Conservation (phyloP, 495 filamentous ascomycete species). For the Xylaria castorea region DNA sequence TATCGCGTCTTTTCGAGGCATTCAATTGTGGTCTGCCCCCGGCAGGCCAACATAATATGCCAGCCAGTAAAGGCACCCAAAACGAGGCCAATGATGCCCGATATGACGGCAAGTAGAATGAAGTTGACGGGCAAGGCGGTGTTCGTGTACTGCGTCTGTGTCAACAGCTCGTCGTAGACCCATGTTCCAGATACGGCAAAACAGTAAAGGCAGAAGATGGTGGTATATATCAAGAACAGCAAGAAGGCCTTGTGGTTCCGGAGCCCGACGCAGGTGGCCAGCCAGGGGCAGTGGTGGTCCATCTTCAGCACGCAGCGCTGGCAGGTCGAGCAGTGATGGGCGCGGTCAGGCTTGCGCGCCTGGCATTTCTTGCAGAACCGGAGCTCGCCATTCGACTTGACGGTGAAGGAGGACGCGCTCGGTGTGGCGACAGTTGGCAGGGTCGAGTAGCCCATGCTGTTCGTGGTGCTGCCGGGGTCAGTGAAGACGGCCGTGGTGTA, state of each 20-base stretch:
- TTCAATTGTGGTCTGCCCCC: constrained; percentile 91
- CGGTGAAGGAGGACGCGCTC: constrained; percentile 77
- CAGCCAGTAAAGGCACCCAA: constrained; percentile 88
- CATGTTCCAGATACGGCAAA: constrained; percentile 75
- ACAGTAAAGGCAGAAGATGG: constrained; percentile 81
- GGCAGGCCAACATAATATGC: constrained; percentile 83
- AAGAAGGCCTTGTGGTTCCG: constrained; percentile 95
- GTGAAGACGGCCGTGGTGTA: constrained; percentile 95
- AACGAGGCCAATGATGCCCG: constrained; percentile 90
- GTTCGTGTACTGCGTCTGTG: constrained; percentile 64
- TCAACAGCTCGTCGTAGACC: constrained; percentile 82
- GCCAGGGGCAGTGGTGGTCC: constrained; percentile 99
- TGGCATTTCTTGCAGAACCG: constrained; percentile 98
- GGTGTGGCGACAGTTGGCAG: constrained; percentile 56
- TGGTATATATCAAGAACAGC: constrained; percentile 91
- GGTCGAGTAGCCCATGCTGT: constrained; percentile 57
- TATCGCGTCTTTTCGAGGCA: constrained; percentile 94
- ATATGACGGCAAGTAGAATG: constrained; percentile 82
- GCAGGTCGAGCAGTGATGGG: constrained; percentile 96
- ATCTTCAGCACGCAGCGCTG: constrained; percentile 95
- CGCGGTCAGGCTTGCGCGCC: constrained; percentile 88
- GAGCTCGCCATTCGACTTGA: constrained; percentile 83
- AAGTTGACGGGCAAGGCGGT: constrained; percentile 87
- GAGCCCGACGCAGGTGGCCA: constrained; percentile 93
- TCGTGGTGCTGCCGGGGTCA: constrained; percentile 73